Evolutionary conservation across 2,329 filamentous ascomycete species (phyloP), one percentile per base, ranked within the genome.

Genomic region (Botryotinia convoluta): DNA sequence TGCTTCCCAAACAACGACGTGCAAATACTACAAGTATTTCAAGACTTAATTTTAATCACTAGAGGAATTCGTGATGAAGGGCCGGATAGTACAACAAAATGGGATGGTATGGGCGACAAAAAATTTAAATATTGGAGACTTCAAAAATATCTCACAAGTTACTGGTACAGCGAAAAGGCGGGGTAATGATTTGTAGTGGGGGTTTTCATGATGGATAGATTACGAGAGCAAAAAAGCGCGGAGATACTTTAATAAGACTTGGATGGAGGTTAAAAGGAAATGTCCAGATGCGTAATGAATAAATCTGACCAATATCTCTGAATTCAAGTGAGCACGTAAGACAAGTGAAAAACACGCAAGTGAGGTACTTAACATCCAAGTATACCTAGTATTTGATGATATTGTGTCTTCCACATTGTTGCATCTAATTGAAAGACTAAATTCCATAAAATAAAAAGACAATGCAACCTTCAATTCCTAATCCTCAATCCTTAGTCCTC

Each of bases 381-480:
- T 29, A 29, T 22, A 45, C 44, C 18, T 45, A 22, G 44, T 45
- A 9, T 51, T 22, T 54, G 37, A 54, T 54, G 42, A 29, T 12
- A 54, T 20, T 54, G 10, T 51, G 37, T 54, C 45, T 68, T 54
- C 35, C 64, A 2, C 32, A 37, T n/a, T 48, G 32, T n/a, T 39
- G 35, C 64, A 68, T 54, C 51, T 37, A 68, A 42, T 64, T 64
- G 29, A 18, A 45, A 64, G 29, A 45, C n/a, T 62, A 39, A 39
- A 68, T 22, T 68, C 7, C 26, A 54, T 29, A 42, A 39, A 48
- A n/a, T 37, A 26, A 68, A 68, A 42, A 57, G n/a, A 32, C 45
- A 68, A 68, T 68, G 64, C 45, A 39, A 54, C n/a, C 18, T 37
- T 29, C 18, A 29, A 68, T n/a, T 42, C 26, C 48, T 54, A 26